Conservation (phyloP, 2,329 filamentous ascomycete species). For the Ophiocordyceps australis region DNA sequence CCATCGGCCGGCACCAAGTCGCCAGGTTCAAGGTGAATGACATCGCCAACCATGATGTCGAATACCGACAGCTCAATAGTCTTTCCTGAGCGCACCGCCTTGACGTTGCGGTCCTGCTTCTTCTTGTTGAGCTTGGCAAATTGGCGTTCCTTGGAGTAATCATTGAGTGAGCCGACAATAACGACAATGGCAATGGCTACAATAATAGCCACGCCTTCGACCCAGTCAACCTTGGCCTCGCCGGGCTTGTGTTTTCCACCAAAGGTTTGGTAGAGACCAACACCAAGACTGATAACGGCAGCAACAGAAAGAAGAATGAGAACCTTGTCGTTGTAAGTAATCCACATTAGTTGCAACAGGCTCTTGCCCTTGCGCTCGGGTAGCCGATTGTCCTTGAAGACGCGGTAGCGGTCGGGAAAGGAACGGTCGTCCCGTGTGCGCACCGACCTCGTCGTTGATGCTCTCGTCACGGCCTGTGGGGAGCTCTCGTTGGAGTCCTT, state of each 20-base stretch:
- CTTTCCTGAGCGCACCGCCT: constrained; percentile 52
- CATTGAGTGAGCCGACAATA: constrained; percentile 58
- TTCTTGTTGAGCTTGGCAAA: constrained; percentile 65
- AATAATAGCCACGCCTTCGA: constrained; percentile 68
- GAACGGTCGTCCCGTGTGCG: constrained; percentile 8
- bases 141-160: constrained; percentile 66
- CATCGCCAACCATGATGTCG: constrained; percentile 51
- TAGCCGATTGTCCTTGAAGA: constrained; percentile 54
- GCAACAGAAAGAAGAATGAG: constrained; percentile 54
- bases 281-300: constrained; percentile 52
- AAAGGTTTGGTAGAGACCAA: constrained; percentile 62
- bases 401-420: constrained; percentile 48
- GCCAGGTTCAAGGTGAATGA: constrained; percentile 55
- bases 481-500: constrained; percentile 15
- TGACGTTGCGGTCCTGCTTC: constrained; percentile 59
- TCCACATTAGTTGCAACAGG: constrained; percentile 58
- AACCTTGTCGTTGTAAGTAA: constrained; percentile 72
- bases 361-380: constrained; percentile 61
- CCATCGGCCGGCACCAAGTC: constrained; percentile 61
- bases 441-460: constrained; percentile 2
- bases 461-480: constrained; percentile 1
- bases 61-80: constrained; percentile 52
- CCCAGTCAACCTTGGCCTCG: constrained; percentile 51
- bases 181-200: constrained; percentile 66
- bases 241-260: constrained; percentile 31